Conservation (phyloP, 257 asterid species). For the Solanum chiquidenum region DNA sequence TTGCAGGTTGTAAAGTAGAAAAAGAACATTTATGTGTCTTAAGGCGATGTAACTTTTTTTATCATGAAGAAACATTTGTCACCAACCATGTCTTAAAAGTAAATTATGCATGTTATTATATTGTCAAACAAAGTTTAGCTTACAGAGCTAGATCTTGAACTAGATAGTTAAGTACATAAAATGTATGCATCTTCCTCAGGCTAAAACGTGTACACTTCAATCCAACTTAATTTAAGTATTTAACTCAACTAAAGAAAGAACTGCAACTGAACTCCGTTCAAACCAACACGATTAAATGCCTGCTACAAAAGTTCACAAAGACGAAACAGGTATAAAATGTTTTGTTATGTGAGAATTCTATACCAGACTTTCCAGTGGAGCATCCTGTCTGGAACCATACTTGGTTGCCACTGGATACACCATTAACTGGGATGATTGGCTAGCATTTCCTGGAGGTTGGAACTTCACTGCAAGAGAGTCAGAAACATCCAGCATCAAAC, state of each 20-base stretch:
- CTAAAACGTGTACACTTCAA: background rate
- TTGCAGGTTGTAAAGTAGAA: background rate
- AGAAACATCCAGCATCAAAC: background rate
- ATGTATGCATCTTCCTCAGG: background rate
- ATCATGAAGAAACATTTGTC: background rate
- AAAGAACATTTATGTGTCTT: background rate
- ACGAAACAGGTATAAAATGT: background rate
- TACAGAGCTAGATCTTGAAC: background rate
- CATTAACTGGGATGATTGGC: background rate
- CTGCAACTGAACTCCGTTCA: background rate
- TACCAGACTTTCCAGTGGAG: background rate
- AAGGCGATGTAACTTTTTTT: background rate
- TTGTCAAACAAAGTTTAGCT: background rate
- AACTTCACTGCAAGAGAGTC: background rate
- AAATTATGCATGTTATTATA: background rate
- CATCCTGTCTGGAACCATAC: background rate
- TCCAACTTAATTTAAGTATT: background rate
- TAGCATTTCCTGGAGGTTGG: background rate
- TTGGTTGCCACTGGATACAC: background rate
- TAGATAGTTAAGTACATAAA: background rate
- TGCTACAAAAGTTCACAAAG: background rate
- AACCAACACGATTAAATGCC: background rate
- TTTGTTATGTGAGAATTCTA: background rate
- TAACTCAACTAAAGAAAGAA: background rate
- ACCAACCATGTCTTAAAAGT: background rate